These are phyloP conservation scores for Botrytis tulipae DNA, from an alignment of 2,329 filamentous ascomycete genomes.

Conservation along the genomic window DNA sequence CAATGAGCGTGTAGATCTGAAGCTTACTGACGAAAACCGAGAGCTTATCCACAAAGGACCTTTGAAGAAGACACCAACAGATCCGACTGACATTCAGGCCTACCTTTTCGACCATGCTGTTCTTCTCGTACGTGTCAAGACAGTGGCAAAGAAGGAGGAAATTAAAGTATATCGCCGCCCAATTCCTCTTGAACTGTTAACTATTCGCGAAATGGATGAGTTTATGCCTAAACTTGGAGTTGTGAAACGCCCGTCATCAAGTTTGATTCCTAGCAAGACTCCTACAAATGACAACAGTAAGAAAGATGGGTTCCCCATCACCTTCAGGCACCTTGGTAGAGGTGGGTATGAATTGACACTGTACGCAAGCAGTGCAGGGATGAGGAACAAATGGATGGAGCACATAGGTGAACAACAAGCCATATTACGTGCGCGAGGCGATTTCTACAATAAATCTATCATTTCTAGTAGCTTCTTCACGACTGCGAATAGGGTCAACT, in stretches of 20 bases:
- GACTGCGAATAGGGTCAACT: constrained; percentile 80
- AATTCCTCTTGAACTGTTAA: constrained; percentile 87
- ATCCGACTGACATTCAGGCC: constrained; percentile 85
- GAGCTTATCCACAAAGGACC: constrained; percentile 92
- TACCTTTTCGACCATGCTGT: constrained; percentile 97
- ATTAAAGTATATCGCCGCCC: constrained; percentile 92
- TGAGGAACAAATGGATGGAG: constrained; percentile 95
- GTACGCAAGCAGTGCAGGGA: constrained; percentile 80
- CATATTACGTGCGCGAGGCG: constrained; percentile 79
- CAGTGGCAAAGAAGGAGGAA: constrained; percentile 89
- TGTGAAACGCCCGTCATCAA: constrained; percentile 83
- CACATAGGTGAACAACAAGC: constrained; percentile 89
- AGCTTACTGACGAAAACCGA: constrained; percentile 88
- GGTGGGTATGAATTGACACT: constrained; percentile 91
- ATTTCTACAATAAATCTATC: constrained; percentile 78
- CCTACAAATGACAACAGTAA: constrained; percentile 53
- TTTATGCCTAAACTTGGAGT: constrained; percentile 79
- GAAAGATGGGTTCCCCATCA: constrained; percentile 86
- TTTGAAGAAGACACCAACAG: constrained; percentile 88
- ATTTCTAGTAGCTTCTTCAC: constrained; percentile 61
- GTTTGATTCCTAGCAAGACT: constrained; percentile 66
- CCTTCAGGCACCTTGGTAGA: constrained; percentile 93
- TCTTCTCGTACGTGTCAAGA: constrained; percentile 85
- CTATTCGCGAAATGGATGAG: constrained; percentile 97
- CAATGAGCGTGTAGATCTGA: constrained; percentile 88